Evolutionary conservation across 2,329 filamentous ascomycete genomes (phyloP), one percentile per base, ranked within the genome.

Genomic region (Ceratocystis diversiconidia): DNA sequence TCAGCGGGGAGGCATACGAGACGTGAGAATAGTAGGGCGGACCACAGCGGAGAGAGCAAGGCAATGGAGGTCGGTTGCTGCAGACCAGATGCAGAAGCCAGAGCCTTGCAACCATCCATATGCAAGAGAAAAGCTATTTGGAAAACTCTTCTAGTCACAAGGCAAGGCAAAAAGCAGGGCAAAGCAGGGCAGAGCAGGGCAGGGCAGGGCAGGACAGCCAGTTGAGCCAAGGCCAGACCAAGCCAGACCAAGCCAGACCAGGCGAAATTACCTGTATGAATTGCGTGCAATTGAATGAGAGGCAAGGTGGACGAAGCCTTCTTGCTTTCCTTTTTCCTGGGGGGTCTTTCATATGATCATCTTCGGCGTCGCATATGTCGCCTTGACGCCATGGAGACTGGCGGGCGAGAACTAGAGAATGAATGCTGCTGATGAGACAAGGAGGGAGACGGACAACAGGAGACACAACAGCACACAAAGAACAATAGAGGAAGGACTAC

Each of bases 131-230:
- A 57, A 57, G 30, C 36, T 41, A 12, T 12, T 4, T 41, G 36
- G 28, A 57, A 57, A 57, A 57, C 5, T 57, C 52, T 57, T 57
- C 52, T 7, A 57, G 52, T 57, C 52, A 57, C 52, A 30, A 57
- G 22, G 52, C 52, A 57, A 52, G 10, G 22, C 22, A 30, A 57
- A 30, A 30, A 48, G 44, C 5, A 48, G 44, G 17, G 2, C 44
- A 46, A 12, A 15, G n/a, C 44, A 46, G 44, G 15, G 17, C 44
- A 48, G 17, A 2, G n/a, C 44, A 46, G 44, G 4, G 44, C 17
- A 19, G 44, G 44, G n/a, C 44, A 46, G 44, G 12, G 44, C 44
- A 46, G 17, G 5, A 44, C 43, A 15, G 28, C 36, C 8, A 7
- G 36, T 41, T 41, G 36, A 41, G 36, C 36, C 36, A 41, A 48